Percentiles rank a stretch among this genome's conserved stretches.
Conservation (phyloP, 2,329 filamentous ascomycete genomes). For the Lasiodiplodia citricola region DNA sequence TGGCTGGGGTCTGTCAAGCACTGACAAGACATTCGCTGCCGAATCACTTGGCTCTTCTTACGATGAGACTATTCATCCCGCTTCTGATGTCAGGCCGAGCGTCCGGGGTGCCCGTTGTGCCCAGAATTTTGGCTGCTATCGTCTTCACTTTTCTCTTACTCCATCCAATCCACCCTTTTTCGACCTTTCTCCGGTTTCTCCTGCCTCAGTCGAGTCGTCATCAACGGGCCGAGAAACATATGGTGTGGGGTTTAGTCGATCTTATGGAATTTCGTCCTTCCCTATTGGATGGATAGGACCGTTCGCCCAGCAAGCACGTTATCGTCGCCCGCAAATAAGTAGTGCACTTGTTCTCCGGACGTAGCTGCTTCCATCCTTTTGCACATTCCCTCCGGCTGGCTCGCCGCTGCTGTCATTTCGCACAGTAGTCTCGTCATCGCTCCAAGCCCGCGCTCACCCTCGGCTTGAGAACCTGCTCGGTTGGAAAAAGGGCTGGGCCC, state of each 20-base stretch:
- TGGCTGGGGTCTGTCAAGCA: background rate
- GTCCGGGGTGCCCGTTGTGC: background rate
- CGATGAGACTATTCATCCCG: conserved; percentile 21
- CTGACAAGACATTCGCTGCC: background rate
- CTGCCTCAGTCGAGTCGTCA: background rate
- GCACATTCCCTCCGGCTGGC: conserved; percentile 5
- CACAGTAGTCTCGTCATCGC: background rate
- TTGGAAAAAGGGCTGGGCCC: background rate
- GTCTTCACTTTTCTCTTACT: background rate
- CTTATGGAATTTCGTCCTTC: background rate
- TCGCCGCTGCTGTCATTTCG: conserved; percentile 3
- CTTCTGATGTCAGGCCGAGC: conserved; percentile 15
- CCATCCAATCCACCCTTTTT: background rate
- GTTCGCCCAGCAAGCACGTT: background rate
- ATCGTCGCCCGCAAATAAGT: background rate
- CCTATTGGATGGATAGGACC: background rate
- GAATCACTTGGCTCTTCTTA: background rate
- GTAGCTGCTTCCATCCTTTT: background rate
- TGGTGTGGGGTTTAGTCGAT: background rate
- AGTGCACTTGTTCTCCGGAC: background rate
- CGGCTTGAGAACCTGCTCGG: background rate
- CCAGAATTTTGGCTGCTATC: background rate
- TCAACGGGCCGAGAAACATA: background rate
- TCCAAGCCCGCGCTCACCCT: background rate
- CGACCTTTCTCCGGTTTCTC: background rate